phyloP scores from a whole-genome alignment of 2,329 filamentous ascomycete genomes.

The Aspergillus sp. region DNA sequence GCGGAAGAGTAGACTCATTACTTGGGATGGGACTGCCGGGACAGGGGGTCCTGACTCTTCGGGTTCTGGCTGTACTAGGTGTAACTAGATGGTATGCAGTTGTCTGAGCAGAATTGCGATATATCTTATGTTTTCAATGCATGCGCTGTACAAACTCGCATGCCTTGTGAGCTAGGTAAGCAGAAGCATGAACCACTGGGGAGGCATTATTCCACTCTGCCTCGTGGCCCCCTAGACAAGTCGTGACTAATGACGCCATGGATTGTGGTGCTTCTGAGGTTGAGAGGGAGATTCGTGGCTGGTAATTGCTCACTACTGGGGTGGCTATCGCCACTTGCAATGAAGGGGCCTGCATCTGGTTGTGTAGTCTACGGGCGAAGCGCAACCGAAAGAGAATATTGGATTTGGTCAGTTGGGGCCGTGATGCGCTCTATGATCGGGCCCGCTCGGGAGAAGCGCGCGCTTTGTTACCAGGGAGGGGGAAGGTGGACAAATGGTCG shows the following conservation, averaged over 20 bases:
- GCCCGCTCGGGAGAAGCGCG: neutral
- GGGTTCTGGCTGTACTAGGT: neutral
- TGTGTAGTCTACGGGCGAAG: neutral
- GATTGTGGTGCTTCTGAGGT: too few species aligned
- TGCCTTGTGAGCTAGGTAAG: conserved; percentile 17
- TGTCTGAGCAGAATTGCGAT: conserved; percentile 12
- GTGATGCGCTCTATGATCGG: neutral
- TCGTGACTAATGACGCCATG: neutral
- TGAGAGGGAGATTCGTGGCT: too few species aligned
- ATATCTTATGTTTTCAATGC: conserved; percentile 1
- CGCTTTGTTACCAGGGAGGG: neutral
- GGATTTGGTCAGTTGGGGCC: neutral
- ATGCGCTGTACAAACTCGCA: conserved; percentile 6
- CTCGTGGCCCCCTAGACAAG: neutral
- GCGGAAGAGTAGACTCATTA: neutral
- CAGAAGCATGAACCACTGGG: conserved; percentile 8
- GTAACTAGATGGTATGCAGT: conserved; percentile 17
- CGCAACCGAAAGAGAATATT: neutral
- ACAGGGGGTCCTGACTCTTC: neutral
- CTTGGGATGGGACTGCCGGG: neutral
- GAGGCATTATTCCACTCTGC: neutral
- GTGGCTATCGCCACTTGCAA: too few species aligned
- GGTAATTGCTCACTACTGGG: too few species aligned
- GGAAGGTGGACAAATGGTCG: neutral
- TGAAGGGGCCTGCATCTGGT: neutral